These are phyloP conservation scores for Calamus simplicifolius DNA, from an alignment of 176 grass and related monocot genomes.

Conservation along the genomic window DNA sequence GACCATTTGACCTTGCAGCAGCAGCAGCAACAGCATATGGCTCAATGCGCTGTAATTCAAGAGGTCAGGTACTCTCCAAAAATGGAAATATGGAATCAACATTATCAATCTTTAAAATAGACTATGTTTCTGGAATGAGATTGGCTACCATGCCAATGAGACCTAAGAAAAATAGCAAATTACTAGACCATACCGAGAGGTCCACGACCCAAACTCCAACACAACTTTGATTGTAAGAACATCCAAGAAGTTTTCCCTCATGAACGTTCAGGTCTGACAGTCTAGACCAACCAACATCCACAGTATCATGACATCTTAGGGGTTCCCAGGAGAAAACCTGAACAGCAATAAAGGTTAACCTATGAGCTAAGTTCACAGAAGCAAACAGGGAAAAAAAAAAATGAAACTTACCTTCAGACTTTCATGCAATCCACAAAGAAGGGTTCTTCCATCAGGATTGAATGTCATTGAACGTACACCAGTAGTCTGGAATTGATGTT, in stretches of 20 bases:
- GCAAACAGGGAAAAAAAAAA: constrained; percentile 11
- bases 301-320: constrained; percentile 85
- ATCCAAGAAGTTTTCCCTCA: constrained; percentile 97
- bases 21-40: constrained; percentile 50
- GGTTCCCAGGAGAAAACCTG: constrained; percentile 98
- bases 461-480: constrained; percentile 96
- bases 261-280: constrained; percentile 94
- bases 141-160: too few relatives aligned
- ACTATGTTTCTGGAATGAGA: too few relatives aligned
- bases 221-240: constrained; percentile 99
- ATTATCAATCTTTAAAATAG: too few relatives aligned
- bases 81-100: too few relatives aligned
- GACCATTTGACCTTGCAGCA: constrained; percentile 53
- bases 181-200: constrained; percentile 49
- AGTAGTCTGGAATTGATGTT: constrained; percentile 50
- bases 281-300: constrained; percentile 96
- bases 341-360: constrained; percentile 21
- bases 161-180: not conserved
- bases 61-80: too few relatives aligned
- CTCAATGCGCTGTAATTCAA: constrained; percentile 68
- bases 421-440: constrained; percentile 91
- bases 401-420: constrained; percentile 61
- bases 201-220: constrained; percentile 99
- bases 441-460: constrained; percentile 91
- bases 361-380: too few relatives aligned